Evolutionary conservation across 306 rosid genomes (phyloP), one percentile per base, ranked within the genome.

Genomic region (Amphicarpaea edgeworthii): DNA sequence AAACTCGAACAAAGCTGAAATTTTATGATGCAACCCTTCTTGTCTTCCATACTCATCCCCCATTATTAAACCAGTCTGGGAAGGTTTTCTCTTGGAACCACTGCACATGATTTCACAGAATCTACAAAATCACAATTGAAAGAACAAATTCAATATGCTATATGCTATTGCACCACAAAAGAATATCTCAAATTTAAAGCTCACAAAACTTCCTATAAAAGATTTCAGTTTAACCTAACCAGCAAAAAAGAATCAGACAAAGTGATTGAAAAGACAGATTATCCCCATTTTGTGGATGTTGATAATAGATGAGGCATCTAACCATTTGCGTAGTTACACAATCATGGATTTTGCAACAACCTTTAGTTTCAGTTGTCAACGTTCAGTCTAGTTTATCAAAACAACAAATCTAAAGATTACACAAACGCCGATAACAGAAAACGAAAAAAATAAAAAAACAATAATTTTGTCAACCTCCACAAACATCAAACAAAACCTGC

Each of bases 1-100:
- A 30, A 87, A 69, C 49, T 89, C 96, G 2, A 91, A 90, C 92
- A 91, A 81, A 77, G 73, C 64, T 12, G 93, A 87, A 30, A 70
- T 76, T 21, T 54, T 57, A 32, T 51, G 59, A 11, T 68, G 79
- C 57, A 70, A 15, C 9, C 79, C 90, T 71, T 81, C 88, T 58
- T 73, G 84, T 68, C 78, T 81, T 77, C 73, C 82, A 28, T 53
- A 62, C 37, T 54, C 83, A 19, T 72, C 76, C 43, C 83, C 89
- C 96, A 85, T 89, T 68, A 34, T 55, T 32, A 76, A 85, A 67
- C 88, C 86, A 61, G 83, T 1, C 58, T 86, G 49, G 76, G 83
- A 55, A 70, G 92, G 88, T 49, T 88, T 82, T 80, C 72, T 82
- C 85, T 82, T 82, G 3, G 93, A 80, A 82, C 91, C 90, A 75